phyloP scores from a whole-genome alignment of 148 eudicot species.

The Vaccinium macrocarpon region DNA sequence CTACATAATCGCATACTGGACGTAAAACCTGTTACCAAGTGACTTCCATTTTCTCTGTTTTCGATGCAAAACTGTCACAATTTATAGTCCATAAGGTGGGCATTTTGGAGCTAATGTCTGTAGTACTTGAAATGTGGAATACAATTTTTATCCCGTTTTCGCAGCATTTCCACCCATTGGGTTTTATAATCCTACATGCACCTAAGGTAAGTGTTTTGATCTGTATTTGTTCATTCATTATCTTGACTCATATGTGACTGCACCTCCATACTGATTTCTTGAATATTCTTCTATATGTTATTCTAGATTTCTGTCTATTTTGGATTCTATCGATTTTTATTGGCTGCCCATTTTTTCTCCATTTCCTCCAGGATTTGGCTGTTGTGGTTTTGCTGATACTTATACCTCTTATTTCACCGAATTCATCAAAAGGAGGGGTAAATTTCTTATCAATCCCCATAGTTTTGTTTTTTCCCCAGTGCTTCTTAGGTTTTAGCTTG shows the following conservation, averaged over 20 bases:
- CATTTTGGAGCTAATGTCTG: not conserved
- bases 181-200: not conserved
- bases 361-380: conserved; percentile 74
- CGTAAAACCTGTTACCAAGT: conserved; percentile 3
- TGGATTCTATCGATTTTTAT: not conserved
- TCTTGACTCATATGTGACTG: not conserved
- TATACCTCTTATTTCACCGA: conserved; percentile 95
- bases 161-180: conserved; percentile 1
- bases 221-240: not conserved
- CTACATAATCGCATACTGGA: not conserved
- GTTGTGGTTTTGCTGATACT: conserved; percentile 98
- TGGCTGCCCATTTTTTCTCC: conserved; percentile 5
- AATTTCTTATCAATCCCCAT: conserved; percentile 22
- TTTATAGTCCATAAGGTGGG: not conserved
- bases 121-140: not conserved
- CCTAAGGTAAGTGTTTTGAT: not conserved
- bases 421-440: conserved; percentile 99
- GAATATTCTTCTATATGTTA: not conserved
- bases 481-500: conserved; percentile 3
- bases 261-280: conserved; percentile 11
- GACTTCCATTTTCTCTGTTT: not conserved
- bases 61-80: not conserved
- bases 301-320: conserved; percentile 4
- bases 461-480: not conserved
- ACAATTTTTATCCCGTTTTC: not conserved